Evolutionary conservation across 345 rosid genomes (phyloP), one percentile per base, ranked within the genome.

Genomic region (Eucalyptus cloeziana): DNA sequence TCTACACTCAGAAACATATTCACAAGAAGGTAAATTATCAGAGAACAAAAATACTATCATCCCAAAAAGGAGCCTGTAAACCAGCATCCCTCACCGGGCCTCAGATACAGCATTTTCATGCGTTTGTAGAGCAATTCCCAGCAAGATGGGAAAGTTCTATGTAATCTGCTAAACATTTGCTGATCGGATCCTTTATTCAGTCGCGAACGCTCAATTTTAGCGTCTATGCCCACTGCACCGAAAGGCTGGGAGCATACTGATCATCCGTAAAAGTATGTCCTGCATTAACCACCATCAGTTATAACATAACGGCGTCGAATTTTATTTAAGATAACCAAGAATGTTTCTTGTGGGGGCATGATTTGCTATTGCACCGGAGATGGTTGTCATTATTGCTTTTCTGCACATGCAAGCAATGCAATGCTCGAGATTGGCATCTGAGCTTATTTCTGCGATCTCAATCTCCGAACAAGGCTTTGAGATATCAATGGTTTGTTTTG

Each of bases 91-190:
- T 88, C 89, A 58, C 87, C 60, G 85, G 49, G 89, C 85, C 83
- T 44, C 91, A 16, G 76, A 87, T 87, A 81, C 79, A 89, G 80
- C 88, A 86, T 88, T 86, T 49, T 89, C 94, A 88, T 90, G 89
- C 83, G 85, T 19, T 52, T 52, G 56, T 52, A 52, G 56, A 9
- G 25, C 62, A 9, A 56, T 56, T 56, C 62, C 62, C 62, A 56
- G 62, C 62, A 56, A 56, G 62, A 56, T 24, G 62, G 62, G 27
- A 21, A 56, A 56, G 62, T 52, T 56, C 12, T 22, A 21, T 22
- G 62, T 56, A 56, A 56, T 56, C 5, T 56, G 27, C 2, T 56
- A 56, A 56, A 56, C 62, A 56, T 56, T 56, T 56, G 62, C 27
- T 8, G 25, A 56, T 24, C 1, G 13, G 30, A 24, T 56, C 12